phyloP scores from a whole-genome alignment of 208 protist genomes.

The Leishmania martiniquensis region DNA sequence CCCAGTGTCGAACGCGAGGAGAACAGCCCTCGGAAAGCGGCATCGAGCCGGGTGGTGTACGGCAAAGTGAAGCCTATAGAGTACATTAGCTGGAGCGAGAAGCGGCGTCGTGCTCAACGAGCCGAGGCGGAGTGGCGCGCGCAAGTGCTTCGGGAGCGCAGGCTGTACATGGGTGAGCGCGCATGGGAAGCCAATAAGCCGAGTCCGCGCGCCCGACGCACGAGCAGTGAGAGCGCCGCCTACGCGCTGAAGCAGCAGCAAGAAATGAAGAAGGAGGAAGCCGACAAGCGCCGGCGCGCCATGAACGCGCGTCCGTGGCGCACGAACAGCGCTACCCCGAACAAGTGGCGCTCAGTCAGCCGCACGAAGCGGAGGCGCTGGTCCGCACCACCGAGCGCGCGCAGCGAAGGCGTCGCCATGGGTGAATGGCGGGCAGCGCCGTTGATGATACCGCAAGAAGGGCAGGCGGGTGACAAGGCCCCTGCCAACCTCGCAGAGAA shows the following conservation, averaged over 20 bases:
- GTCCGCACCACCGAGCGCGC: neutral
- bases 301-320: conserved; percentile 37
- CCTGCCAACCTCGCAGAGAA: neutral
- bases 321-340: conserved; percentile 16
- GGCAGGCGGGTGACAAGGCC: neutral
- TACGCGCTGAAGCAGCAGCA: conserved; percentile 5
- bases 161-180: conserved; percentile 22
- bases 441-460: neutral
- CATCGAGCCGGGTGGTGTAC: neutral
- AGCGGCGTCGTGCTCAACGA: conserved; percentile 6
- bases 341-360: conserved; percentile 2
- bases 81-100: conserved; percentile 8
- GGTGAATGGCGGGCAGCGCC: neutral
- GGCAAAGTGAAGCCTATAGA: neutral
- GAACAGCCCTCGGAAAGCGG: neutral
- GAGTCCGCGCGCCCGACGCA: conserved; percentile 22
- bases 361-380: neutral
- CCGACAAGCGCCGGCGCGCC: conserved; percentile 10
- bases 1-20: neutral
- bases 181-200: conserved; percentile 24
- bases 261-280: neutral
- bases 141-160: conserved; percentile 21
- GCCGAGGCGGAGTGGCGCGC: conserved; percentile 21
- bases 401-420: neutral
- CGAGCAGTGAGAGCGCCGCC: conserved; percentile 30